Conservation (phyloP, 1,139 yeast species). For the Pichia sp. region DNA sequence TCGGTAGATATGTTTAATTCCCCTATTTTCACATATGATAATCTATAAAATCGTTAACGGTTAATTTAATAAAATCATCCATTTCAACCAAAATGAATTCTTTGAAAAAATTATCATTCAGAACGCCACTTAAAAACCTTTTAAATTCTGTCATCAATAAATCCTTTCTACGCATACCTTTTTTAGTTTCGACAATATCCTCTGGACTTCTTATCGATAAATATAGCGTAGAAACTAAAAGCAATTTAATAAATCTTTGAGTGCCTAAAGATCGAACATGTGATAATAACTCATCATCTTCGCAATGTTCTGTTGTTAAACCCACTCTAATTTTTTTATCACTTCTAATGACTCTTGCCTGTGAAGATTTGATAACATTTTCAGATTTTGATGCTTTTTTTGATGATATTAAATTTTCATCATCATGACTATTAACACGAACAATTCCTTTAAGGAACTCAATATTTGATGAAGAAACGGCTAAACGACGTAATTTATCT, state of each 20-base stretch:
- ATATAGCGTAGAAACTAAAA: conserved; percentile 17
- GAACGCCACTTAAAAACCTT: conserved; percentile 23
- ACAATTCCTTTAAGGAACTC: conserved; percentile 7
- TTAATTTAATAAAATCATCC: conserved; percentile 27
- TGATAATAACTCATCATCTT: conserved; percentile 9
- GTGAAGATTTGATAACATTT: neutral
- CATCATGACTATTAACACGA: neutral
- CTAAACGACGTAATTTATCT: conserved; percentile 6
- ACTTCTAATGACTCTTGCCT: no score
- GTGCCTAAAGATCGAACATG: conserved; percentile 15
- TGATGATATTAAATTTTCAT: no score
- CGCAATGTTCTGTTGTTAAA: conserved; percentile 6
- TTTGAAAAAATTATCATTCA: conserved; percentile 24
- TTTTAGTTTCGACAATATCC: conserved; percentile 16
- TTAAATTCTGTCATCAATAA: conserved; percentile 24
- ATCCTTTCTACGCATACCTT: conserved; percentile 20
- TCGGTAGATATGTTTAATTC: no score
- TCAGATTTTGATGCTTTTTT: neutral
- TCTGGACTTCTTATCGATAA: conserved; percentile 15
- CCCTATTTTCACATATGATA: conserved; percentile 20
- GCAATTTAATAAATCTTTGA: conserved; percentile 17
- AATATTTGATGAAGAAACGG: conserved; percentile 8
- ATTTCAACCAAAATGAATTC: conserved; percentile 21
- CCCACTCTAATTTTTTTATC: neutral
- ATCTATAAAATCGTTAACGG: conserved; percentile 29